Percentiles rank a stretch among this genome's conserved stretches.
phyloP scores from a whole-genome alignment of 768 basidiomycete species.

The Exsudoporus frostii region DNA sequence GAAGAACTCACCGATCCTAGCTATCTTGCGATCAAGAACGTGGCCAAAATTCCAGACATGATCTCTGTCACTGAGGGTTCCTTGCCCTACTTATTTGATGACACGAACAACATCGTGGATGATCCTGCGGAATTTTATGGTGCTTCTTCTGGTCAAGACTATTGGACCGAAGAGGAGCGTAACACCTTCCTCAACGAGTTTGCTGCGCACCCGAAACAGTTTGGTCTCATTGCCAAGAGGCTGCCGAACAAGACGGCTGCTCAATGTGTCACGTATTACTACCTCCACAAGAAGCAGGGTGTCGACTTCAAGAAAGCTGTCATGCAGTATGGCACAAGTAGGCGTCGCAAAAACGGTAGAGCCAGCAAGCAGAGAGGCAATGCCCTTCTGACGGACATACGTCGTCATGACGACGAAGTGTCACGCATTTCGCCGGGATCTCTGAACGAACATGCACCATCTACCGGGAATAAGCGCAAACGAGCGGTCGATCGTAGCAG shows the following conservation, averaged over 20 bases:
- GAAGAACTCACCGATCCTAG: conserved; percentile 93
- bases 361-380: conserved; percentile 79
- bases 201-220: conserved; percentile 87
- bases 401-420: conserved; percentile 60
- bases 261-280: conserved; percentile 93
- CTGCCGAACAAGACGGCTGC: conserved; percentile 81
- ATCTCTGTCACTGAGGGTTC: conserved; percentile 61
- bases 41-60: conserved; percentile 91
- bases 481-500: conserved; percentile 32
- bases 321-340: conserved; percentile 60
- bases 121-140: conserved; percentile 79
- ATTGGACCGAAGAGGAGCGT: conserved; percentile 88
- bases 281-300: conserved; percentile 85
- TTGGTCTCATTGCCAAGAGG: conserved; percentile 82
- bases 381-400: conserved; percentile 76
- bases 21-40: conserved; percentile 79
- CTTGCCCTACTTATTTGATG: conserved; percentile 69
- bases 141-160: conserved; percentile 65
- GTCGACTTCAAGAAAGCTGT: conserved; percentile 84
- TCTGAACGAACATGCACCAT: conserved; percentile 23
- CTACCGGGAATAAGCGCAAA: conserved; percentile 39
- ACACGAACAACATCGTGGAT: conserved; percentile 77
- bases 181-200: conserved; percentile 76
- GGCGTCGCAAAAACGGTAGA: conserved; percentile 56
- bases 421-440: conserved; percentile 25